Conservation (phyloP, 345 rosid species). For the Acer negundo region DNA sequence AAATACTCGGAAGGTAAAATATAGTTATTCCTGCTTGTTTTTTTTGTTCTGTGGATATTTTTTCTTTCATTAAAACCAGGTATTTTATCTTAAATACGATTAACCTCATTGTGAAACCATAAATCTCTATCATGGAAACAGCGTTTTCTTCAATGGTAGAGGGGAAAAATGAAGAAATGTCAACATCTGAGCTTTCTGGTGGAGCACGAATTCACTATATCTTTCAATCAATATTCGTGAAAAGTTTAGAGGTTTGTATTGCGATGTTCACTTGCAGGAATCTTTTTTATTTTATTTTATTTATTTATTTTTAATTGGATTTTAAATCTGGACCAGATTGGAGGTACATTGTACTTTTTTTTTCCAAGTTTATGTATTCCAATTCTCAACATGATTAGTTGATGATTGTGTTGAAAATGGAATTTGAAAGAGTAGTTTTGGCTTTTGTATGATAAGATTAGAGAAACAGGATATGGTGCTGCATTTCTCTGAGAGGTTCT, state of each 20-base stretch:
- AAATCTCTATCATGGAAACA: slow-evolving; percentile 39
- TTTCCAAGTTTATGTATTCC: not conserved
- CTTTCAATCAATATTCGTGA: slow-evolving; percentile 87
- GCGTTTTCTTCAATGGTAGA: slow-evolving; percentile 87
- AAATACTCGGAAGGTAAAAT: slow-evolving; percentile 84
- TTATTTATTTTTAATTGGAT: not conserved
- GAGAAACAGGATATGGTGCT: not conserved
- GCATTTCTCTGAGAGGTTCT: not conserved
- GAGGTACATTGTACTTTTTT: not conserved
- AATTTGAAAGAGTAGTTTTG: not conserved
- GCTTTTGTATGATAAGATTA: not conserved
- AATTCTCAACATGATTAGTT: not conserved
- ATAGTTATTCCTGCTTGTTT: not conserved
- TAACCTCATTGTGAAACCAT: slow-evolving; percentile 7
- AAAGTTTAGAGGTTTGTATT: slow-evolving; percentile 78
- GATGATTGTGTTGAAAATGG: not conserved
- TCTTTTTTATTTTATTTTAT: not conserved
- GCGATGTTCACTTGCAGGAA: not conserved
- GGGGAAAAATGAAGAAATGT: slow-evolving; percentile 94
- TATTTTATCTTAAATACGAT: not conserved
- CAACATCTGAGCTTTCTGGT: slow-evolving; percentile 86
- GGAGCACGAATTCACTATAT: slow-evolving; percentile 94
- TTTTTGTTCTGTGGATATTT: slow-evolving; percentile 1
- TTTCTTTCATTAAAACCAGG: slow-evolving; percentile 7
- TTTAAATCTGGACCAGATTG: not conserved